phyloP scores from a whole-genome alignment of 2,329 filamentous ascomycete genomes.

The Emergomyces orientalis region DNA sequence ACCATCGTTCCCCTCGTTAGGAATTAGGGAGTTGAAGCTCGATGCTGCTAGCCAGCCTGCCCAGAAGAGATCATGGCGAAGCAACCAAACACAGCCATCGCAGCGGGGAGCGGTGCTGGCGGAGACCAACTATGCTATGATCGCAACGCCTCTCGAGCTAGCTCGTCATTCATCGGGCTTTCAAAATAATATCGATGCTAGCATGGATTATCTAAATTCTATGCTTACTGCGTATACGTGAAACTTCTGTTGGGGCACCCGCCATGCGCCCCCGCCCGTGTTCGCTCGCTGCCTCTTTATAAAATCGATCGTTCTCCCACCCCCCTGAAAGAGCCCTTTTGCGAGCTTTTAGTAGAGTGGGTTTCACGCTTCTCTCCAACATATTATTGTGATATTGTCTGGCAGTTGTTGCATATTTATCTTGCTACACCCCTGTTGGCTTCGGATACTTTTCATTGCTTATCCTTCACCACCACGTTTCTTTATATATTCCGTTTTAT shows the following conservation, averaged over 20 bases:
- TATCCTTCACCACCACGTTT: too few species aligned
- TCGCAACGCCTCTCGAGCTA: neutral
- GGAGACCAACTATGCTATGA: neutral
- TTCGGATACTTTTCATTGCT: neutral
- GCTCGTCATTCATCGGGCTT: neutral
- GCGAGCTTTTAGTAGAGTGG: neutral
- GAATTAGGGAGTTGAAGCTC: neutral
- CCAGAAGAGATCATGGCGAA: neutral
- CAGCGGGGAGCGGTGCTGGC: neutral
- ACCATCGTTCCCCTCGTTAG: neutral
- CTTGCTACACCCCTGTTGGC: neutral
- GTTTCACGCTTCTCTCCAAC: neutral
- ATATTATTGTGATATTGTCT: neutral
- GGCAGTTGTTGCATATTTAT: neutral
- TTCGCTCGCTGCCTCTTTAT: neutral
- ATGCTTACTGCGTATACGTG: neutral
- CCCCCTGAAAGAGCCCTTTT: neutral
- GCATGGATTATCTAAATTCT: neutral
- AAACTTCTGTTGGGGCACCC: neutral
- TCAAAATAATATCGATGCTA: neutral
- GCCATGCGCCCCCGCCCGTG: neutral
- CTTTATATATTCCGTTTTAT: neutral
- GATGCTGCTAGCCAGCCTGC: neutral
- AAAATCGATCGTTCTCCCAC: neutral
- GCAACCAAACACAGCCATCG: constrained; percentile 5